Conservation (phyloP, 2,329 filamentous ascomycete species). For the Coleophoma crateriformis region DNA sequence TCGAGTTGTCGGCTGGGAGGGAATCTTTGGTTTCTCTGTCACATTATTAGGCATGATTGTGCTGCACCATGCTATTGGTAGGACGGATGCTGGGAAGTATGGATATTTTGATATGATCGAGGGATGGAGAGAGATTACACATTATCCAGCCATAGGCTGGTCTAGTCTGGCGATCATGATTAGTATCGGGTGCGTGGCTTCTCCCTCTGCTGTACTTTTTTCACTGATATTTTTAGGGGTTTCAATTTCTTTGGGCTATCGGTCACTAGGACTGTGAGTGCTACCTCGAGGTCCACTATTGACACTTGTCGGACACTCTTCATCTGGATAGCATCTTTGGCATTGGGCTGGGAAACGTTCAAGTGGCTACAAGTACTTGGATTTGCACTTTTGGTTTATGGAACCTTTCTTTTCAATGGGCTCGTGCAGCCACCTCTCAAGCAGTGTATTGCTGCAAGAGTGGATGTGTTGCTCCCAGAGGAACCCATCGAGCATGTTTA, state of each 20-base stretch:
- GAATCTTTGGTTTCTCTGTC: slow-evolving; percentile 79
- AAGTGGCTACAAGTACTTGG: slow-evolving; percentile 93
- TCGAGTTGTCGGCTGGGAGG: slow-evolving; percentile 93
- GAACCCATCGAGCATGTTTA: slow-evolving; percentile 71
- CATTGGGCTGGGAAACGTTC: slow-evolving; percentile 93
- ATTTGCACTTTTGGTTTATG: slow-evolving; percentile 87
- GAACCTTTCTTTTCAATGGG: slow-evolving; percentile 95
- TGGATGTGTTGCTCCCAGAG: slow-evolving; percentile 68
- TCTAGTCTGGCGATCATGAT: slow-evolving; percentile 92
- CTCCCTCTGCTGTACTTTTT: too few species aligned
- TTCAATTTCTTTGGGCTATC: slow-evolving; percentile 99
- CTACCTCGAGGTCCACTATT: slow-evolving; percentile 90
- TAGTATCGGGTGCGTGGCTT: slow-evolving; percentile 74
- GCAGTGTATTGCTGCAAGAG: slow-evolving; percentile 51
- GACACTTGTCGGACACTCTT: slow-evolving; percentile 97
- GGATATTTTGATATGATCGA: slow-evolving; percentile 90
- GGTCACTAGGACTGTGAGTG: slow-evolving; percentile 83
- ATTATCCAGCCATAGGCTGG: slow-evolving; percentile 64
- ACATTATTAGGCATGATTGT: slow-evolving; percentile 76
- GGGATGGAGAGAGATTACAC: slow-evolving; percentile 74
- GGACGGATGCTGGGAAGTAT: slow-evolving; percentile 64
- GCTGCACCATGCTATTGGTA: slow-evolving; percentile 71
- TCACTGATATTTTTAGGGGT: slow-evolving; percentile 47
- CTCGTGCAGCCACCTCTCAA: slow-evolving; percentile 78
- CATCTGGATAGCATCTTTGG: slow-evolving; percentile 94